These are phyloP conservation scores for Cystoisospora suis DNA, from an alignment of 169 alveolate genomes.

Conservation along the genomic window DNA sequence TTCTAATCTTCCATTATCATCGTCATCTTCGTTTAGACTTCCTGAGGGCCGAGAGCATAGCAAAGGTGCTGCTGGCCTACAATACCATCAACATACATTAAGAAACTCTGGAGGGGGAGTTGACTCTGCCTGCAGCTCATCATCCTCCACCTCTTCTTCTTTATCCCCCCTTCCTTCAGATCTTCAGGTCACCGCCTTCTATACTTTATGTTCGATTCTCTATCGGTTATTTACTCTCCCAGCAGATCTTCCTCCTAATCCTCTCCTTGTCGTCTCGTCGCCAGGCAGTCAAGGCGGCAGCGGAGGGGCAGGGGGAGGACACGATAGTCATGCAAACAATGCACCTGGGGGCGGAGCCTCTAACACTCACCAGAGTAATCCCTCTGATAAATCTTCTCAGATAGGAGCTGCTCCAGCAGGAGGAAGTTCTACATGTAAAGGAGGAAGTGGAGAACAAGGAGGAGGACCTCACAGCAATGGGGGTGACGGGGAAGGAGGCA, in stretches of 20 bases:
- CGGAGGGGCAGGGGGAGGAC: not conserved
- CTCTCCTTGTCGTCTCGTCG: not conserved
- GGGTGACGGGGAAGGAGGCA: not conserved
- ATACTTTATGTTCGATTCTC: not conserved
- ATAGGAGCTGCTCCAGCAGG: conserved; percentile 36
- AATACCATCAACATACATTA: too few relatives aligned
- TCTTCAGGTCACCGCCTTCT: conserved; percentile 16
- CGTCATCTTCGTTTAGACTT: too few relatives aligned
- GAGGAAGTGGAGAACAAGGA: conserved; percentile 11
- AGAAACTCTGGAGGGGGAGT: too few relatives aligned
- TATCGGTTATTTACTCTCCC: conserved; percentile 20
- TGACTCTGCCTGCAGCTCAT: too few relatives aligned
- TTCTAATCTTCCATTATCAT: too few relatives aligned
- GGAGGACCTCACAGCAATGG: not conserved
- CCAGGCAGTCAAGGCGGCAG: not conserved
- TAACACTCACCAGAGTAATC: too few relatives aligned
- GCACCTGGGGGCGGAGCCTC: not conserved
- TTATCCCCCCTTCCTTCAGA: not conserved
- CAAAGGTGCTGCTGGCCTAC: too few relatives aligned
- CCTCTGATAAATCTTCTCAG: too few relatives aligned
- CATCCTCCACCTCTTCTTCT: too few relatives aligned
- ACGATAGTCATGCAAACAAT: not conserved
- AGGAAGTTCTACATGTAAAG: not conserved
- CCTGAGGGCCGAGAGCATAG: too few relatives aligned
- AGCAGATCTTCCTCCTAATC: not conserved